phyloP scores from a whole-genome alignment of 2,329 filamentous ascomycete genomes.

The Cordyceps cateniannulata region DNA sequence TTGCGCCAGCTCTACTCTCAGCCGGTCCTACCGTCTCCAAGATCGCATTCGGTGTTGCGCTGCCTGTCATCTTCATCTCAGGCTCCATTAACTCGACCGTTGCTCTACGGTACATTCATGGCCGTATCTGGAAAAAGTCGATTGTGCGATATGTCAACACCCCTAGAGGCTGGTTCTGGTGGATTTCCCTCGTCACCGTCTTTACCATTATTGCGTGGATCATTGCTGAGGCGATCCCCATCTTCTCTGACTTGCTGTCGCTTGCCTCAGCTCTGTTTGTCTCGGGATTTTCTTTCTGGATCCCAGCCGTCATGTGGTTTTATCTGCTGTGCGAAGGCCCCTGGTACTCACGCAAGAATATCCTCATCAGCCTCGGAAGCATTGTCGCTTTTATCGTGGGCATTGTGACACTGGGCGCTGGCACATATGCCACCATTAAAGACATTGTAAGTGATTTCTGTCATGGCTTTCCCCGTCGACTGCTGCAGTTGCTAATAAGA shows the following conservation, averaged over 20 bases:
- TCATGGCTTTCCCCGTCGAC: background rate
- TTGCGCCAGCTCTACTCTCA: slow-evolving; percentile 57
- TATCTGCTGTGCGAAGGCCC: slow-evolving; percentile 25
- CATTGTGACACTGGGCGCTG: slow-evolving; percentile 21
- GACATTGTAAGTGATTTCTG: slow-evolving; percentile 22
- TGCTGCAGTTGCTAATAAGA: background rate
- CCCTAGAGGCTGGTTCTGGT: slow-evolving; percentile 35
- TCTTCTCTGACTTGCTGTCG: slow-evolving; percentile 58
- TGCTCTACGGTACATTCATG: slow-evolving; percentile 32
- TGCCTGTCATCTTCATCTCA: slow-evolving; percentile 61
- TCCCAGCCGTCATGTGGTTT: slow-evolving; percentile 33
- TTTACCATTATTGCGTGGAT: slow-evolving; percentile 60
- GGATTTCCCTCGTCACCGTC: slow-evolving; percentile 49
- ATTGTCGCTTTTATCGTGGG: slow-evolving; percentile 23
- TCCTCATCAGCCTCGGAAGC: slow-evolving; percentile 20
- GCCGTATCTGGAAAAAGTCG: slow-evolving; percentile 28
- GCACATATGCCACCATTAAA: slow-evolving; percentile 23
- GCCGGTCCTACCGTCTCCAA: slow-evolving; percentile 50
- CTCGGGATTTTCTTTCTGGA: slow-evolving; percentile 32
- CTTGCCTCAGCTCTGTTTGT: slow-evolving; percentile 41
- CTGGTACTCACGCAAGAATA: slow-evolving; percentile 21
- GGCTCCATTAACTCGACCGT: slow-evolving; percentile 54
- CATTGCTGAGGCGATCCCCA: slow-evolving; percentile 63
- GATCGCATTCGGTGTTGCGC: slow-evolving; percentile 57
- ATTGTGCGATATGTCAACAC: slow-evolving; percentile 34